A percentile compares a stretch with the other conserved stretches of the same genome.
Conservation (phyloP, 2,329 filamentous ascomycete genomes). For the Sporothrix variecibatus region DNA sequence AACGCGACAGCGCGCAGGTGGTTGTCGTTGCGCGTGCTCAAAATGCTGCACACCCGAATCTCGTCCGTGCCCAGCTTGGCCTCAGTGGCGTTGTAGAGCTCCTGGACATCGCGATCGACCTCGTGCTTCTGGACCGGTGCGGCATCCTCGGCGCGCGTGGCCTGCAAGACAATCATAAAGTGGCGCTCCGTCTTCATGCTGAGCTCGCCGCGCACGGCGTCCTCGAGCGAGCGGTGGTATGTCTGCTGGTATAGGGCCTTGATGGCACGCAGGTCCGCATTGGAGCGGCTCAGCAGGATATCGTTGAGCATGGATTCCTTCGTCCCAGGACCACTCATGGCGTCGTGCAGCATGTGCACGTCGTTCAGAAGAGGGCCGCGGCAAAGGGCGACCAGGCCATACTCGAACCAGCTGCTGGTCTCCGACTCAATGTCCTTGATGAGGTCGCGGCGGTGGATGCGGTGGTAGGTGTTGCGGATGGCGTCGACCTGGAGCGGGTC, state of each 20-base stretch:
- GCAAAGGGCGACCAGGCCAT: conserved; percentile 72
- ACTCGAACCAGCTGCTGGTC: conserved; percentile 71
- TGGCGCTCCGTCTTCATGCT: conserved; percentile 84
- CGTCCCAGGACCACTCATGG: conserved; percentile 78
- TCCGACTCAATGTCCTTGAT: conserved; percentile 76
- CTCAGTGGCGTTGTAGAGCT: conserved; percentile 76
- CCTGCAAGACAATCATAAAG: conserved; percentile 79
- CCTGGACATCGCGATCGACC: conserved; percentile 73
- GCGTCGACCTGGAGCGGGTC: conserved; percentile 76
- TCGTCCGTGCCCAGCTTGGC: conserved; percentile 73
- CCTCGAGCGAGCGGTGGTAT: conserved; percentile 67
- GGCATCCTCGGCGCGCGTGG: conserved; percentile 74
- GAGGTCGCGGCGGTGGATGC: conserved; percentile 66
- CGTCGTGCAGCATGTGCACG: conserved; percentile 67
- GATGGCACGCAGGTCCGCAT: conserved; percentile 86
- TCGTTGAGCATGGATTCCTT: conserved; percentile 87
- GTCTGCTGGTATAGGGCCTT: conserved; percentile 73
- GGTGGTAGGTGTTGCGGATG: conserved; percentile 66
- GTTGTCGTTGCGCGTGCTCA: conserved; percentile 73
- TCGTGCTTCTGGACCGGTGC: conserved; percentile 71
- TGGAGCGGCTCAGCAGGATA: conserved; percentile 76
- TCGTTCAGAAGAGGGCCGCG: conserved; percentile 80
- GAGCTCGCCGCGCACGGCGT: conserved; percentile 74
- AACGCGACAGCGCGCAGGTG: conserved; percentile 82
- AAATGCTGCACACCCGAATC: conserved; percentile 74